Evolutionary conservation across 306 rosid genomes (phyloP).

Genomic region (Trifolium pratense): DNA sequence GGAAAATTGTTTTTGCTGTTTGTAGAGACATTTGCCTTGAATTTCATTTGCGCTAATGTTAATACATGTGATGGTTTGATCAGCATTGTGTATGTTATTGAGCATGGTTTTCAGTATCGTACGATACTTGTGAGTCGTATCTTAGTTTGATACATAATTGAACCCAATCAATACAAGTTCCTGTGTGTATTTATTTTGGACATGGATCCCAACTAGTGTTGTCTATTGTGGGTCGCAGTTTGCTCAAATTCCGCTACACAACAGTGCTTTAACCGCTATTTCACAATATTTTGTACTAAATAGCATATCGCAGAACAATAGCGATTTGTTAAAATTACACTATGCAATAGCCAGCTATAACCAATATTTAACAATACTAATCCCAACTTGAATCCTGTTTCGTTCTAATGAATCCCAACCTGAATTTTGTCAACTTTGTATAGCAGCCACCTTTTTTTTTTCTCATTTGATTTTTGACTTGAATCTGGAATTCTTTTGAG

Average conservation of each 20-base stretch:
- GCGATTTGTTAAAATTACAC: neutral
- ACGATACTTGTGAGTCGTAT: neutral
- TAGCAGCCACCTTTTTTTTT: neutral
- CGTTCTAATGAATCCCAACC: neutral
- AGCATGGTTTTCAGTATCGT: conserved; percentile 1
- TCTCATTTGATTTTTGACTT: conserved; percentile 4
- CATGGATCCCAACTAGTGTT: neutral
- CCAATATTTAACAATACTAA: neutral
- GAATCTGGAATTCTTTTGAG: neutral
- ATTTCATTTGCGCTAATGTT: conserved; percentile 7
- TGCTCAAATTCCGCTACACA: neutral
- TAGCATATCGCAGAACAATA: neutral
- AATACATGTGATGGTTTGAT: conserved; percentile 1
- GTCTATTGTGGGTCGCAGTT: neutral
- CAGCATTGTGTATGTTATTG: conserved; percentile 1
- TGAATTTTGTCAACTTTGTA: neutral
- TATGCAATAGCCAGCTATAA: neutral
- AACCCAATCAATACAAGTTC: neutral
- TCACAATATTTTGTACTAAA: neutral
- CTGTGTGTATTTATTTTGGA: neutral
- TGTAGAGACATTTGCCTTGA: conserved; percentile 22
- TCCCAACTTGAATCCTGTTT: no score
- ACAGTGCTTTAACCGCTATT: no score
- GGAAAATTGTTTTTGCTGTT: conserved; percentile 7
- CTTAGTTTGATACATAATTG: neutral